Evolutionary conservation across 352 stramenopile species (phyloP), one percentile per base, ranked within the genome.

Genomic region (Globisporangium viniferum): DNA sequence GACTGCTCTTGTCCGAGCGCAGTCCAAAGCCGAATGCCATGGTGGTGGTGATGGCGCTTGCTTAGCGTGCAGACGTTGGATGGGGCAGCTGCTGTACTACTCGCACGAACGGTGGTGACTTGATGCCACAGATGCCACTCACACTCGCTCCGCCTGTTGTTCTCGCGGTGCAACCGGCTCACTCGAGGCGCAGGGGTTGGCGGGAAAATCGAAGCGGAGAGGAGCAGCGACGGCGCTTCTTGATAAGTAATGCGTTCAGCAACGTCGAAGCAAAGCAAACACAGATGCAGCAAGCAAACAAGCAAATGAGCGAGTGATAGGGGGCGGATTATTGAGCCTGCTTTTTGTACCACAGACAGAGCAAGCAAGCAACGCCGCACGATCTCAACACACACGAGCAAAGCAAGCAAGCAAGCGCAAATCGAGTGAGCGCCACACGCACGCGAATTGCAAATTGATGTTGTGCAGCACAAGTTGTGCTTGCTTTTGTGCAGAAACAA

Each of bases 11-110:
- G 35, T 67, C 46, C 14, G 35, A 31, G 49, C 66, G 66, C 18
- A 66, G 59, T 12, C 64, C 55, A 55, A 64, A 64, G 7, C 66
- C 66, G 49, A 71, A 71, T 63, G 66, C 58, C 66, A 71, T 71
- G 55, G 31, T 33, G 55, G 31, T 33, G 31, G 31, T 7, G 20
- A n/a, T 39, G 29, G 4, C 22, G 35, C 48, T 55, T 24, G 31
- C 31, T 33, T 33, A 33, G 31, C 31, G n/a, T 27, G n/a, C 48
- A 31, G 48, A 55, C n/a, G 48, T n/a, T 22, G 48, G 24, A 27
- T 29, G n/a, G 48, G 22, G 48, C 20, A 55, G 48, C 48, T 55
- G 18, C 20, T 14, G 55, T n/a, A 22, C 49, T 57, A 57, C 49
- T 20, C 24, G 14, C 53, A 58, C 53, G 41, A 20, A 58, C 53